Evolutionary conservation across 768 basidiomycete genomes (phyloP), one percentile per base, ranked within the genome.

Genomic region (Grammothele lineata): DNA sequence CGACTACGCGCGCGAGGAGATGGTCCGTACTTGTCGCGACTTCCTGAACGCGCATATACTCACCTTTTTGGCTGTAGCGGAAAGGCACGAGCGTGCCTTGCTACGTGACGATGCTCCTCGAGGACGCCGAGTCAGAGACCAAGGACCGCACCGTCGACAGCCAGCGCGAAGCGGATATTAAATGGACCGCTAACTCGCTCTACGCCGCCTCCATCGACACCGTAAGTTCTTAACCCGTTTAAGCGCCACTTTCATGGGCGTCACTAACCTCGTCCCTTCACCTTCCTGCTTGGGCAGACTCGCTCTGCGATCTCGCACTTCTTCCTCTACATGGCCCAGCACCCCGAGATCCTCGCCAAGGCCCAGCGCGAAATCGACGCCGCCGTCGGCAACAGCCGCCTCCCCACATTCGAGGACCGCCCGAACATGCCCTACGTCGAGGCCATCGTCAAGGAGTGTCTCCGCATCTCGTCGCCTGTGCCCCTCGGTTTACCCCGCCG

Each of bases 141-240:
- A 50, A 64, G 30, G 65, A 64, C 35, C 40, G 45, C 5, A 58
- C 73, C 48, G 23, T 40, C 50, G 63, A 63, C 38, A 17, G 37
- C 11, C 60, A 64, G 45, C 76, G 74, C 37, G 82, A 85, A 56
- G 80, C 80, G 51, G 86, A 89, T 54, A 68, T 88, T 37, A 82
- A 84, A 48, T 86, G 85, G 84, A 80, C 83, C 1, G 87, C 87
- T n/a, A 87, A 88, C 61, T 87, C 85, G 24, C 87, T 89, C 83
- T 88, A 85, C 59, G 68, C 73, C 5, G 69, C n/a, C n/a, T n/a
- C n/a, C n/a, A n/a, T n/a, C n/a, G n/a, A n/a, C n/a, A n/a, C n/a
- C n/a, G n/a, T n/a, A 14, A 30, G 14, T 7, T 30, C 27, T 30
- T 30, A 7, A 30, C n/a, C n/a, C n/a, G n/a, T n/a, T n/a, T n/a